Evolutionary conservation across 225 moss, liverwort and hornwort species (phyloP).

Genomic region (Pseudoscleropodium purum): DNA sequence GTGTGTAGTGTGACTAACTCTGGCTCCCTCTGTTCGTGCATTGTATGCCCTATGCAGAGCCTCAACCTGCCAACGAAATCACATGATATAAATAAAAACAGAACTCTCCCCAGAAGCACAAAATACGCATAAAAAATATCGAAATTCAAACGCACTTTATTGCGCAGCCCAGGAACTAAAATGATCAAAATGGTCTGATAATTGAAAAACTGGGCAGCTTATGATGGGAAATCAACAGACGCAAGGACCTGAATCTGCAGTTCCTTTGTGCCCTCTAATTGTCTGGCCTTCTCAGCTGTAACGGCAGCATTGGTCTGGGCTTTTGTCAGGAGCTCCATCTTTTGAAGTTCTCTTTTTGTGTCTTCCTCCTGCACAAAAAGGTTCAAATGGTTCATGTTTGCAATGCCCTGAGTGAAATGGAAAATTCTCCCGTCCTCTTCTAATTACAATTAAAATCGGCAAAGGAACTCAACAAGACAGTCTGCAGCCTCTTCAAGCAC

Average conservation of each 20-base stretch:
- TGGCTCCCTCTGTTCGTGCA: slow-evolving; percentile 80
- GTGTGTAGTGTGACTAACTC: slow-evolving; percentile 87
- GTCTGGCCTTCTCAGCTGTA: slow-evolving; percentile 73
- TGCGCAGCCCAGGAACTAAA: not conserved
- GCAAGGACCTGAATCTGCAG: slow-evolving; percentile 64
- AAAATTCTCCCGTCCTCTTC: not conserved
- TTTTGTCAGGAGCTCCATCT: slow-evolving; percentile 61
- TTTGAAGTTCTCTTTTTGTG: slow-evolving; percentile 46
- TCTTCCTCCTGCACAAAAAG: slow-evolving; percentile 64
- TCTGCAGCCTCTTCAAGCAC: not conserved
- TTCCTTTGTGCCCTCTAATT: slow-evolving; percentile 57
- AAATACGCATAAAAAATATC: not conserved
- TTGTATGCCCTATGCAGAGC: slow-evolving; percentile 78
- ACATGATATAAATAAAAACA: not conserved
- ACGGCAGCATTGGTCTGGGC: slow-evolving; percentile 69
- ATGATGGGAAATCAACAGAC: not conserved
- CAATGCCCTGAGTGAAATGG: not conserved
- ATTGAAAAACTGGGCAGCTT: not conserved
- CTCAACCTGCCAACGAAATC: slow-evolving; percentile 52
- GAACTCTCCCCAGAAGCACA: not conserved
- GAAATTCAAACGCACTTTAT: not conserved
- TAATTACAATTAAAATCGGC: not conserved
- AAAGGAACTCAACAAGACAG: not conserved
- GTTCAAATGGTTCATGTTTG: not conserved
- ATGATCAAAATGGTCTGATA: not conserved